Evolutionary conservation across 768 basidiomycete genomes (phyloP).

Genomic region (Pisolithus marmoratus): DNA sequence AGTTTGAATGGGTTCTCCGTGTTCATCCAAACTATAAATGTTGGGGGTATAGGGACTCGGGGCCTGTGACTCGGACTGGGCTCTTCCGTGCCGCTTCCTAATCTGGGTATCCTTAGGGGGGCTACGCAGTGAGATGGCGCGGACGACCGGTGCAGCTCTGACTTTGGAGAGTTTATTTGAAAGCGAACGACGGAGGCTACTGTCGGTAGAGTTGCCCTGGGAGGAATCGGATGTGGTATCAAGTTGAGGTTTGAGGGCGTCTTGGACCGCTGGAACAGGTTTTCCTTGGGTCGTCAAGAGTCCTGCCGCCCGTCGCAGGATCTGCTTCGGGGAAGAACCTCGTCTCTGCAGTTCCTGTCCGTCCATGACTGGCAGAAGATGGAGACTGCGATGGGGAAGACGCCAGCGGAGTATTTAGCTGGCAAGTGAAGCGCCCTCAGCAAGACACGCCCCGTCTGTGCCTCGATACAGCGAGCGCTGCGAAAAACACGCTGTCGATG

Average conservation of each 20-base stretch:
- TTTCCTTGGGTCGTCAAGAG: constrained; percentile 29
- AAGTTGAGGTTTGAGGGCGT: neutral
- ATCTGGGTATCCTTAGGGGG: constrained; percentile 12
- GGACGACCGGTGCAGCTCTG: constrained; percentile 23
- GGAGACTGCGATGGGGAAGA: neutral
- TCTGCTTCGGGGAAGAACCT: constrained; percentile 10
- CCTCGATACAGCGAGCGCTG: no score
- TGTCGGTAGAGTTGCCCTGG: neutral
- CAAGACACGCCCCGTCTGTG: no score
- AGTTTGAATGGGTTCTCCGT: neutral
- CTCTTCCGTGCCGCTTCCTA: constrained; percentile 13
- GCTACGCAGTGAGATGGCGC: constrained; percentile 22
- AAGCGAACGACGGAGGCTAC: constrained; percentile 28
- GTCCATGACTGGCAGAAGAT: neutral
- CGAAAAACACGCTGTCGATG: no score
- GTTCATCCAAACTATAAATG: neutral
- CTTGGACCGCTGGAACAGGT: constrained; percentile 7
- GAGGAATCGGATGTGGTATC: neutral
- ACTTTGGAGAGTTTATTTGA: constrained; percentile 31
- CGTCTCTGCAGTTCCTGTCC: neutral
- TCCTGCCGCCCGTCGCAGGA: constrained; percentile 35
- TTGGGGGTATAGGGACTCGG: neutral
- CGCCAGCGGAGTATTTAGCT: neutral
- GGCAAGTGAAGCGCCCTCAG: no score
- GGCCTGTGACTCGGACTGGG: constrained; percentile 1